Base-by-base conservation (phyloP, 148 eudicot species). In the Simmondsia chinensis region DNA sequence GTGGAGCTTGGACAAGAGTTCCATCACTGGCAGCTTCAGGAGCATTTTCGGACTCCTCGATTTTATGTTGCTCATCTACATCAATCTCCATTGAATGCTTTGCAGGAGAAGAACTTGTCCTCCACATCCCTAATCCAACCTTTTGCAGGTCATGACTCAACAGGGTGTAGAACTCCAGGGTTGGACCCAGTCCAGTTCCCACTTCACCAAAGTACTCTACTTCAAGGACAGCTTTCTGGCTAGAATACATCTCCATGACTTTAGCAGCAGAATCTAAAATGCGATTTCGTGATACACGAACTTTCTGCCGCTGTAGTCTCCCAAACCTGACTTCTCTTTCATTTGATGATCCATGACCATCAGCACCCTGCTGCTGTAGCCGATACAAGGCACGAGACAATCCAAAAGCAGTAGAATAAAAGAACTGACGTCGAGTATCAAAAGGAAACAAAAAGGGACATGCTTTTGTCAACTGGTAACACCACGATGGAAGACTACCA, bases 191-290 rank as follows among this genome's bases (percentile, higher is more conserved):
- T 20, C 99, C 99, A 32, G 99, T 86, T 24, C 99, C 99, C 67
- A 93, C 94, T 55, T 93, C 99, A 54, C 99, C 99, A 55, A 93
- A 93, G 73, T 93, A 93, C 69, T 93, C 99, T 23, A 93, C 96
- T 63, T 93, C 99, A 45, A 93, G 94, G 21, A 86, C 94, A 55
- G 99, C 94, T 61, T 93, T 93, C 60, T 93, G 99, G 46, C 94
- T 83, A n/a, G 96, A 82, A 67, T 82, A 93, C 96, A 93, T 93
- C 64, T 93, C 99, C 99, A 93, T 93, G 37, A 93, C 99, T 65
- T 93, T 93, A 8, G 80, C 86, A 65, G 99, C 99, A 42, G 99
- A 93, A 71, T 93, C 99, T 52, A 93, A 60, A 51, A 93, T 93
- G 21, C 99, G 74, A 63, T 64, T 93, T 38, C 99, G 75, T 3